Conservation (phyloP, 768 basidiomycete species). For the Lactarius indigo region DNA sequence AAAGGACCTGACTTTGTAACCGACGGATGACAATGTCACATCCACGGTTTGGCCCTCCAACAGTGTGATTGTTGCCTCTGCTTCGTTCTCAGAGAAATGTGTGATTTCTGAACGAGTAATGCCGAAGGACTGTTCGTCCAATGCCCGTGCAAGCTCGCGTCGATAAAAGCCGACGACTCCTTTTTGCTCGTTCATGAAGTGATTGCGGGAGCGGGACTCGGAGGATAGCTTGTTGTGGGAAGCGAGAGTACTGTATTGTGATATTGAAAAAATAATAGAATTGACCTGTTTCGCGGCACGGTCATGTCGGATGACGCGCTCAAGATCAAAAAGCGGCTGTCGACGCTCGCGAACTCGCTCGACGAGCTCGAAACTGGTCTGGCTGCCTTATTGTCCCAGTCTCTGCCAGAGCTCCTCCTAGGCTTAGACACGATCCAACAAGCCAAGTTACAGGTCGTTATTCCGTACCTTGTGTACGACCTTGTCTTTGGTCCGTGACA, state of each 20-base stretch:
- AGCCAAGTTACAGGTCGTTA: slow-evolving; percentile 72
- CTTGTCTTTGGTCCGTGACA: slow-evolving; percentile 70
- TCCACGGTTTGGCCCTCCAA: slow-evolving; percentile 15
- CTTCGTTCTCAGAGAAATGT: slow-evolving; percentile 7
- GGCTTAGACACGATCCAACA: slow-evolving; percentile 70
- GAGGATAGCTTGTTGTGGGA: no score
- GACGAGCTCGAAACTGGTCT: slow-evolving; percentile 66
- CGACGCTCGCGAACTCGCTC: slow-evolving; percentile 52
- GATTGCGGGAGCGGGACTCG: no score
- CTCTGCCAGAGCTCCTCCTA: slow-evolving; percentile 63
- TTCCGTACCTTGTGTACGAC: slow-evolving; percentile 84
- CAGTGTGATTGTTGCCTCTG: slow-evolving; percentile 18
- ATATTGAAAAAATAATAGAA: no score
- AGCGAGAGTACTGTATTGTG: no score
- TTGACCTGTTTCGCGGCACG: background rate
- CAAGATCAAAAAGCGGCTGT: slow-evolving; percentile 41
- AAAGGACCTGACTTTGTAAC: slow-evolving; percentile 18
- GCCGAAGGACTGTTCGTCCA: slow-evolving; percentile 23
- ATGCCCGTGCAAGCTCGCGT: slow-evolving; percentile 17
- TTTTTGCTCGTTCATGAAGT: slow-evolving; percentile 1
- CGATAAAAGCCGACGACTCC: slow-evolving; percentile 16
- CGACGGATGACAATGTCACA: slow-evolving; percentile 16
- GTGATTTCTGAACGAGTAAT: slow-evolving; percentile 5
- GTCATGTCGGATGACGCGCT: slow-evolving; percentile 37
- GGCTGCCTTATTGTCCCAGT: slow-evolving; percentile 61